A percentile compares a stretch with the other conserved stretches of the same genome.
phyloP scores from a whole-genome alignment of 768 basidiomycete species.

The Lyophyllum shimeji region DNA sequence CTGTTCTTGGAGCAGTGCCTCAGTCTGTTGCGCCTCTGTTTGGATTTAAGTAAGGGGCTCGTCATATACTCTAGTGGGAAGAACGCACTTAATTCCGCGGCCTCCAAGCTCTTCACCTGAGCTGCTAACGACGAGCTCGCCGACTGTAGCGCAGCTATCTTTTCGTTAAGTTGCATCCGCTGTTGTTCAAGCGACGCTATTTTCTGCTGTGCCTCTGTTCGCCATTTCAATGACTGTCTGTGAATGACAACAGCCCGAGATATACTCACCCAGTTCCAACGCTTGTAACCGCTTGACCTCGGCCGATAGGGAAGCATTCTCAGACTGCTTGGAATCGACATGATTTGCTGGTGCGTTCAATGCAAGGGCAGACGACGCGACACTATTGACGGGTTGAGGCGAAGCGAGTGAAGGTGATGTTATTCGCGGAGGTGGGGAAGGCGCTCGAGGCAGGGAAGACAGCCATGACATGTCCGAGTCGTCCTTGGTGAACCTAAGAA shows the following conservation, averaged over 20 bases:
- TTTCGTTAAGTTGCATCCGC: conserved; percentile 15
- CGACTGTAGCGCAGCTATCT: conserved; percentile 19
- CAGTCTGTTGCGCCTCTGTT: conserved; percentile 31
- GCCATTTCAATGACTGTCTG: not conserved
- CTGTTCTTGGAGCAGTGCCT: conserved; percentile 34
- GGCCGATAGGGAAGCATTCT: conserved; percentile 20
- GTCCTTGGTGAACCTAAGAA: conserved; percentile 41
- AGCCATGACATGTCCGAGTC: conserved; percentile 59
- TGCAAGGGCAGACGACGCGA: conserved; percentile 11
- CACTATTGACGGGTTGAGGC: conserved; percentile 12
- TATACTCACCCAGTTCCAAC: conserved; percentile 11
- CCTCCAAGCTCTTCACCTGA: conserved; percentile 30
- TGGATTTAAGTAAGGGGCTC: not conserved
- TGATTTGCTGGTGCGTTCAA: conserved; percentile 17
- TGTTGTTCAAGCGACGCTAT: conserved; percentile 19
- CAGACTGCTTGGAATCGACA: conserved; percentile 17
- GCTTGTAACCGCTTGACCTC: conserved; percentile 17
- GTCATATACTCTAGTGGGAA: not conserved
- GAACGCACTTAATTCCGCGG: conserved; percentile 28
- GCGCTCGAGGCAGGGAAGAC: conserved; percentile 50
- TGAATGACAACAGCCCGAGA: not conserved
- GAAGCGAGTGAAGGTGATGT: conserved; percentile 17
- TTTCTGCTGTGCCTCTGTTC: conserved; percentile 1
- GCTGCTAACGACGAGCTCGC: conserved; percentile 26
- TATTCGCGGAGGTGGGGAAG: conserved; percentile 31